These are phyloP conservation scores for Russula abietina DNA, from an alignment of 768 basidiomycete genomes.

Conservation along the genomic window DNA sequence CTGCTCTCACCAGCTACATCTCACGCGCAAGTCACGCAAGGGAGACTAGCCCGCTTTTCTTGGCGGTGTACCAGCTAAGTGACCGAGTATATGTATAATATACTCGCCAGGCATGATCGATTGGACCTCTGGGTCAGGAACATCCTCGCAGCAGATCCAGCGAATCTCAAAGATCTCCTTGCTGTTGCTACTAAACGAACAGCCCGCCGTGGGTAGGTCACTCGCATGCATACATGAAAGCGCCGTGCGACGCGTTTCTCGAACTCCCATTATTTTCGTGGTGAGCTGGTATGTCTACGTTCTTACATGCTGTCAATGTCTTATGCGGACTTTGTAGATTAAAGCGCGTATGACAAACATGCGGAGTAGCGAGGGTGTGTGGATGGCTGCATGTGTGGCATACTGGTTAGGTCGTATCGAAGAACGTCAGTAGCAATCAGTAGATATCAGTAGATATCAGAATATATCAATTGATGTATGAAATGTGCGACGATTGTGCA, in stretches of 20 bases:
- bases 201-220: neutral
- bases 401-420: too few species aligned
- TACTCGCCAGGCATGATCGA: neutral
- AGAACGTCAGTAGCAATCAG: too few species aligned
- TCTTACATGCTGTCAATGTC: too few species aligned
- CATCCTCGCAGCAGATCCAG: neutral
- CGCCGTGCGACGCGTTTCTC: neutral
- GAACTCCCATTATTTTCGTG: neutral
- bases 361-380: too few species aligned
- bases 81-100: neutral
- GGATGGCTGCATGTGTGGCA: too few species aligned
- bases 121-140: neutral
- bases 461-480: too few species aligned
- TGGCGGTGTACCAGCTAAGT: neutral
- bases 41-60: neutral
- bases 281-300: too few species aligned
- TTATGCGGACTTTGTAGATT: too few species aligned
- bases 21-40: too few species aligned
- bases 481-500: too few species aligned
- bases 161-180: neutral
- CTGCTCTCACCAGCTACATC: neutral
- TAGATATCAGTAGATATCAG: too few species aligned
- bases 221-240: neutral
- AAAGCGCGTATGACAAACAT: too few species aligned
- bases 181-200: neutral